phyloP scores from a whole-genome alignment of 148 eudicot genomes.

The Nepenthes mirabilis region DNA sequence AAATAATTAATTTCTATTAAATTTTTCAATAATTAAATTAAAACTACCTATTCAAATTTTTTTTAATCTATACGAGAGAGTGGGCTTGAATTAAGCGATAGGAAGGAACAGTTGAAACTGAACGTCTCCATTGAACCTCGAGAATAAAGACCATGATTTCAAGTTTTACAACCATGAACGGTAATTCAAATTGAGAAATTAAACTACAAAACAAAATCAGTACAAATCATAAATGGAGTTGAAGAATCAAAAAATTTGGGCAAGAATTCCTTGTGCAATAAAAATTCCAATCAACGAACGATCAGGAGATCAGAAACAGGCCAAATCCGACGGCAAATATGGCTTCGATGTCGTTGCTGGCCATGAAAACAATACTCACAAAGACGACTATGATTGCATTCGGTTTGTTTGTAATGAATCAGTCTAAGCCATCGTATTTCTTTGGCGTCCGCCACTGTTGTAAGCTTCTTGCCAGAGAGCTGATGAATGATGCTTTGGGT shows the following conservation, averaged over 20 bases:
- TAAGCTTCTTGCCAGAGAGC: slow-evolving; percentile 52
- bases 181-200: slow-evolving; percentile 1
- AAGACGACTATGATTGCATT: slow-evolving; percentile 4
- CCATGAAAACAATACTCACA: slow-evolving; percentile 5
- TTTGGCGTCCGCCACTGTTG: slow-evolving; percentile 83
- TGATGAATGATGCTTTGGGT: slow-evolving; percentile 40
- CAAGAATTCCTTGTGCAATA: slow-evolving; percentile 14
- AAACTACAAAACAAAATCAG: slow-evolving; percentile 11
- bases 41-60: no score
- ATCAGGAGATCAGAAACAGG: slow-evolving; percentile 15
- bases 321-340: slow-evolving; percentile 6
- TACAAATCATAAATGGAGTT: slow-evolving; percentile 19
- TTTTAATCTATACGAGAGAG: no score
- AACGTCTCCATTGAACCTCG: no score
- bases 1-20: no score
- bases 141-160: slow-evolving; percentile 8
- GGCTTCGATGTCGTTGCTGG: slow-evolving; percentile 15
- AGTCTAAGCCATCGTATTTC: slow-evolving; percentile 45
- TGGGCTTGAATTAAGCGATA: no score
- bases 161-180: slow-evolving; percentile 19
- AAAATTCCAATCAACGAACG: slow-evolving; percentile 20
- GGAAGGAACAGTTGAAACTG: no score
- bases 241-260: slow-evolving; percentile 27
- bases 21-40: no score
- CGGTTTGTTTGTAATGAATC: slow-evolving; percentile 1